A percentile compares a stretch with the other conserved stretches of the same genome.
Evolutionary conservation across 73 alveolate genomes (phyloP).

Genomic region (Strombidium stylifer): DNA sequence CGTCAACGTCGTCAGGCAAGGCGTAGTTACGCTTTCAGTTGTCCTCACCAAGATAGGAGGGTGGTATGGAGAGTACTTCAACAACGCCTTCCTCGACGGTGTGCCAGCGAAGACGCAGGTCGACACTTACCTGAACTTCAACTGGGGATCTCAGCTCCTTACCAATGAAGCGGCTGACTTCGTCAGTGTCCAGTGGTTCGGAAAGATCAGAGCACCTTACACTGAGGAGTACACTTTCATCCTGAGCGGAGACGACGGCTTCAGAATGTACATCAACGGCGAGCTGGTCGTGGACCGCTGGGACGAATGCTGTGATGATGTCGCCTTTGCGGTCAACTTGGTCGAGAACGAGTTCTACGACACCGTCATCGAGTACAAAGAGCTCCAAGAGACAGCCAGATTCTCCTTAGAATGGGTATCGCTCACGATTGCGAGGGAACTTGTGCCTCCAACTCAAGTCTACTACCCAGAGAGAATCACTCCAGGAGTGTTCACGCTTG

Average conservation of each 20-base stretch:
- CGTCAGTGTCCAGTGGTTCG: conserved; percentile 80
- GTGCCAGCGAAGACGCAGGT: conserved; percentile 68
- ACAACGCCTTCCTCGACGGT: conserved; percentile 88
- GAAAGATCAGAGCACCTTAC: conserved; percentile 68
- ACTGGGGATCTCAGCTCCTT: conserved; percentile 82
- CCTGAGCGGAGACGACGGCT: conserved; percentile 88
- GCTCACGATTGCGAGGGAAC: conserved; percentile 56
- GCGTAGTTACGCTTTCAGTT: conserved; percentile 51
- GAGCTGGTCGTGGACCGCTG: conserved; percentile 71
- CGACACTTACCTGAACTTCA: conserved; percentile 74
- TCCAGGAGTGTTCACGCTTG: conserved; percentile 52
- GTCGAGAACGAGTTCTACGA: conserved; percentile 56
- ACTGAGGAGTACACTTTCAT: conserved; percentile 78
- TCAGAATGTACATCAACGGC: conserved; percentile 75
- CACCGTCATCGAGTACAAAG: conserved; percentile 66
- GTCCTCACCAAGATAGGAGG: conserved; percentile 72
- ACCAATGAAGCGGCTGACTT: conserved; percentile 79
- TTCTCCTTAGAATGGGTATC: conserved; percentile 67
- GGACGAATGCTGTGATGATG: conserved; percentile 68
- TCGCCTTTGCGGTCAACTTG: conserved; percentile 37
- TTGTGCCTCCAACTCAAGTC: conserved; percentile 50
- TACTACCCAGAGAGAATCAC: conserved; percentile 65
- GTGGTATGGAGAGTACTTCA: conserved; percentile 83
- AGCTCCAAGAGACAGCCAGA: conserved; percentile 64
- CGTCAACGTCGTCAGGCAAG: conserved; percentile 16